Percentiles rank a stretch among this genome's conserved stretches.
Evolutionary conservation across 2,329 filamentous ascomycete species (phyloP).

Genomic region (Pseudogymnoascus sp.): DNA sequence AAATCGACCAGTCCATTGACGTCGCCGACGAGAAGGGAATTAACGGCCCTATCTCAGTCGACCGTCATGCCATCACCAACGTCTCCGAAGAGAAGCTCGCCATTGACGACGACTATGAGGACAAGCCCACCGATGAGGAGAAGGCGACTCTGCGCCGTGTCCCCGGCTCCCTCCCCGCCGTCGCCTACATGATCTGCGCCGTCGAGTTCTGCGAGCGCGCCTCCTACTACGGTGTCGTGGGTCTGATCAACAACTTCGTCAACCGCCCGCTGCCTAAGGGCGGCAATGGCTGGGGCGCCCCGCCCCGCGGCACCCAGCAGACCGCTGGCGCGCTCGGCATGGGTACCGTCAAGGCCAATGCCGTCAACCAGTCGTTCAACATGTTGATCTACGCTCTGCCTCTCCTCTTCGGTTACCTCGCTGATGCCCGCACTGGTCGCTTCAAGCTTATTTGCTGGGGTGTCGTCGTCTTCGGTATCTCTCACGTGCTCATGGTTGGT

Average conservation of each 20-base stretch:
- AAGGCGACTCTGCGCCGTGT: slow-evolving; percentile 54
- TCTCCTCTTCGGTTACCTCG: slow-evolving; percentile 45
- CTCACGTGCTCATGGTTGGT: slow-evolving; percentile 55
- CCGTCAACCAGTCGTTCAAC: slow-evolving; percentile 44
- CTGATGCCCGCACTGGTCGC: slow-evolving; percentile 59
- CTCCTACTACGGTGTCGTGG: slow-evolving; percentile 67
- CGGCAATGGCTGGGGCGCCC: slow-evolving; percentile 33
- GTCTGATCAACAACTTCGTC: slow-evolving; percentile 53
- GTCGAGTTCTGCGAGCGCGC: slow-evolving; percentile 72
- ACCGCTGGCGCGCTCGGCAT: slow-evolving; percentile 50
- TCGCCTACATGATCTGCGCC: slow-evolving; percentile 63
- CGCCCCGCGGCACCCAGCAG: slow-evolving; percentile 24
- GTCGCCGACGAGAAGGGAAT: slow-evolving; percentile 6
- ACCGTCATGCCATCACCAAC: slow-evolving; percentile 14
- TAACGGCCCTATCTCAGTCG: slow-evolving; percentile 12
- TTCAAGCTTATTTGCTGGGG: slow-evolving; percentile 51
- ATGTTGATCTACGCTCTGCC: slow-evolving; percentile 46
- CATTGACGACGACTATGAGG: slow-evolving; percentile 14
- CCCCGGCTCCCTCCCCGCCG: slow-evolving; percentile 56
- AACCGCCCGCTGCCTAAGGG: slow-evolving; percentile 50
- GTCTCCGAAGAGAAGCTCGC: slow-evolving; percentile 17
- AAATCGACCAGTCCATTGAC: neutral
- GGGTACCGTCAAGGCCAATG: slow-evolving; percentile 47
- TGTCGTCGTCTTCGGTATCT: slow-evolving; percentile 49
- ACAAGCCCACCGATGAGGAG: slow-evolving; percentile 53